Base-by-base conservation (phyloP, 148 eudicot species). In the Polygonum aviculare region DNA sequence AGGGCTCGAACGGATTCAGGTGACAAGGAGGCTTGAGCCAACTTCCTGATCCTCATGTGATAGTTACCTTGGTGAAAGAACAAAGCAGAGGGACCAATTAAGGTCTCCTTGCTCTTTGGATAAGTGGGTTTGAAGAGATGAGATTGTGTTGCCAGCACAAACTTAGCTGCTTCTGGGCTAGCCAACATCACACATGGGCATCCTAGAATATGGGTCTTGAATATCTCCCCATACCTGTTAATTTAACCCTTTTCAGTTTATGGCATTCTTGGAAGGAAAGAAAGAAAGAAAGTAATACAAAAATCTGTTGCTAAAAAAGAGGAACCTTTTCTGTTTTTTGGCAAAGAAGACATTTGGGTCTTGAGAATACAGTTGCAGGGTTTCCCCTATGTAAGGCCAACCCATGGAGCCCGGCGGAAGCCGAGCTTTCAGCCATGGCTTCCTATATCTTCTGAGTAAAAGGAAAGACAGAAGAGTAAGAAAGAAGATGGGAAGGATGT, bases 301-400 rank as follows among this genome's bases (percentile, higher is more conserved):
- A 18, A 5, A 6, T 6, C 1, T 7, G 47, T 44, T 44, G 47
- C 47, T 44, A 39, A 41, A 26, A 31, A 49, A 26, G 31, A 26
- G 31, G 31, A 19, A 95, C 98, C 88, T 95, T 75, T 87, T 91
- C 59, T 84, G 78, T 83, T 93, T 95, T 49, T 93, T 83, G 14
- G 97, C 90, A 36, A 95, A 89, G 92, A 95, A 95, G 63, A 86
- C 84, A 78, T 92, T 95, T 5, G 98, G 98, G 79, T 95, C 86
- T 63, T 95, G 86, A 2, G 97, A 95, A 82, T 95, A 95, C 9
- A 95, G 89, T 47, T 90, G 94, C 38, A 92, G 89, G 55, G 98
- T 95, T 75, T 95, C 96, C 3, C 98, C 98, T n/a, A 95, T 75
- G 21, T 91, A 89, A 12, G 98, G 98, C 90, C 94, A 95, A 0